Evolutionary conservation across 352 stramenopile genomes (phyloP).

Genomic region (Bremia lactucae): DNA sequence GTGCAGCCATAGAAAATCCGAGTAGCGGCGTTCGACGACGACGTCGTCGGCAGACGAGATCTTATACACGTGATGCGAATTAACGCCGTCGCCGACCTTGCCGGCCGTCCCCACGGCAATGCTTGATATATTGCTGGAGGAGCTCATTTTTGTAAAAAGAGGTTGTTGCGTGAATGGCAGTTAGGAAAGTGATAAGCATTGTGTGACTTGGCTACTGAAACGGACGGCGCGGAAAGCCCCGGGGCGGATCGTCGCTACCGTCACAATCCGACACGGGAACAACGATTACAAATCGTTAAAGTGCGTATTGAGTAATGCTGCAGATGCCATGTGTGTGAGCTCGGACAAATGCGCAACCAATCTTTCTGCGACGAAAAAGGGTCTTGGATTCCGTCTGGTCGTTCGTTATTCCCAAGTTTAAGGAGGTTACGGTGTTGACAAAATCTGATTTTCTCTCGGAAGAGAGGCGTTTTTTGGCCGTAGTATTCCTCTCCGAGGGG

Average conservation of each 20-base stretch:
- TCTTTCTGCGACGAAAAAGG: too few relatives aligned
- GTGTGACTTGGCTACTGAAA: conserved; percentile 14
- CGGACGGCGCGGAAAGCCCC: conserved; percentile 18
- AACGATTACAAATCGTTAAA: too few relatives aligned
- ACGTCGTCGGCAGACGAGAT: conserved; percentile 47
- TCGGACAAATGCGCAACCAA: too few relatives aligned
- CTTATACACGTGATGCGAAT: conserved; percentile 76
- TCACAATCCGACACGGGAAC: neutral
- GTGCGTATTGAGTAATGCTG: too few relatives aligned
- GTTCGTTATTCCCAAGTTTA: too few relatives aligned
- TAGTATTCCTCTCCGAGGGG: too few relatives aligned
- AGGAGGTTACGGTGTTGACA: too few relatives aligned
- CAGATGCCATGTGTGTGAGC: too few relatives aligned
- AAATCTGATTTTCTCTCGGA: too few relatives aligned
- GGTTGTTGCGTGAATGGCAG: neutral
- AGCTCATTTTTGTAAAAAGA: conserved; percentile 4
- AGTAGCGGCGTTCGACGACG: conserved; percentile 73
- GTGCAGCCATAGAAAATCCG: conserved; percentile 81
- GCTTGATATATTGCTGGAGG: conserved; percentile 1
- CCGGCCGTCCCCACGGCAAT: conserved; percentile 61
- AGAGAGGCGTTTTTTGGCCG: too few relatives aligned
- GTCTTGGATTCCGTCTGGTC: too few relatives aligned
- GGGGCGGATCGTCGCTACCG: conserved; percentile 2
- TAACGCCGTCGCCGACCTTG: conserved; percentile 78
- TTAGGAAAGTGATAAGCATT: conserved; percentile 16